Evolutionary conservation across 306 rosid genomes (phyloP).

Genomic region (Casuarina cunninghamiana): DNA sequence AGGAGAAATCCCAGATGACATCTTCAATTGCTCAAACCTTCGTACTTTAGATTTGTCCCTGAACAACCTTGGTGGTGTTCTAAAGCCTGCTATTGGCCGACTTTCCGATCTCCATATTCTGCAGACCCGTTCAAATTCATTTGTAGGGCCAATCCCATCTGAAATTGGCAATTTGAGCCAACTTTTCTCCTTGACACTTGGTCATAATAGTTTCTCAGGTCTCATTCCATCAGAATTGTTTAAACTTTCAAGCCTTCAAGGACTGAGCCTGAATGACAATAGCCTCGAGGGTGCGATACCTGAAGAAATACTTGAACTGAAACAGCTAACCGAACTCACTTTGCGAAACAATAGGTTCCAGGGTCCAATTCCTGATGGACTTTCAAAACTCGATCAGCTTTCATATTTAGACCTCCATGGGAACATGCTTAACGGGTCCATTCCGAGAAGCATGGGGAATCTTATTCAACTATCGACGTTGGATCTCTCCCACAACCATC

Average conservation of each 20-base stretch:
- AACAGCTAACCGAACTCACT: constrained; percentile 41
- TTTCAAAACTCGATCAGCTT: constrained; percentile 71
- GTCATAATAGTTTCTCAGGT: constrained; percentile 65
- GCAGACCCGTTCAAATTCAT: constrained; percentile 42
- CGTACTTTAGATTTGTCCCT: constrained; percentile 40
- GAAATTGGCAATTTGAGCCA: constrained; percentile 67
- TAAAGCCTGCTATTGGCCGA: constrained; percentile 60
- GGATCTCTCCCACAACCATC: constrained; percentile 71
- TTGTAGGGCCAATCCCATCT: constrained; percentile 65
- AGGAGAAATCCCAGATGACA: constrained; percentile 81
- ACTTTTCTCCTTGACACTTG: constrained; percentile 48
- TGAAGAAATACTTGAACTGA: constrained; percentile 50
- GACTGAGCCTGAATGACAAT: constrained; percentile 52
- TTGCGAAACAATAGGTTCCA: constrained; percentile 59
- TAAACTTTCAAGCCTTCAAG: constrained; percentile 71
- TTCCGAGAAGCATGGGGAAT: constrained; percentile 60
- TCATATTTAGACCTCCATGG: constrained; percentile 61
- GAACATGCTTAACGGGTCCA: constrained; percentile 64
- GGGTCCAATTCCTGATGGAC: constrained; percentile 68
- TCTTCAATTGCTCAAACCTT: constrained; percentile 72
- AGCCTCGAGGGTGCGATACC: constrained; percentile 68
- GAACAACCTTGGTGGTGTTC: constrained; percentile 56
- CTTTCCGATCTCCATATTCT: constrained; percentile 49
- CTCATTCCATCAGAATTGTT: constrained; percentile 60
- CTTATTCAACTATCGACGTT: constrained; percentile 45